A percentile compares a stretch with the other conserved stretches of the same genome.
Conservation (phyloP, 2,329 filamentous ascomycete genomes). For the Colletotrichum lentis region DNA sequence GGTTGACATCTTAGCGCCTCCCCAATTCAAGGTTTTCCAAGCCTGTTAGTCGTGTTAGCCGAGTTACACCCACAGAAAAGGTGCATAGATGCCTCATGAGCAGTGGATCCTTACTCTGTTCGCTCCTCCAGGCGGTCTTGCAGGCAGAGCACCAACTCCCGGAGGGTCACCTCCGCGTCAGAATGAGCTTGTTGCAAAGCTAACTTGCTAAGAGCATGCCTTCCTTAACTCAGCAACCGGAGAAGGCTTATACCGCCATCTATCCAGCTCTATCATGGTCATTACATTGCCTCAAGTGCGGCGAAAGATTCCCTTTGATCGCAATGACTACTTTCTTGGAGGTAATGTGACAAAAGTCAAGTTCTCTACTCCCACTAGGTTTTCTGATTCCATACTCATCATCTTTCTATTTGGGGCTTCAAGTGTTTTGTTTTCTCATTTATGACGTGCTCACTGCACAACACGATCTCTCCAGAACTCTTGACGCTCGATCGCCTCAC, state of each 20-base stretch:
- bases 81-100: background rate
- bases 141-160: slow-evolving; percentile 60
- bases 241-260: background rate
- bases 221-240: background rate
- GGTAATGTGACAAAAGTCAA: too few species aligned
- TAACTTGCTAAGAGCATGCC: background rate
- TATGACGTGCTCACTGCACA: too few species aligned
- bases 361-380: too few species aligned
- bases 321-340: too few species aligned
- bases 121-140: slow-evolving; percentile 63
- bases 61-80: background rate
- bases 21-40: background rate
- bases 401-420: too few species aligned
- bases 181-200: background rate
- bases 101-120: slow-evolving; percentile 64
- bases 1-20: background rate
- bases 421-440: too few species aligned
- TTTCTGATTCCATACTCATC: too few species aligned
- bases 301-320: too few species aligned
- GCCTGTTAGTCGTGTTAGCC: slow-evolving; percentile 59
- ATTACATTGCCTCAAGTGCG: too few species aligned
- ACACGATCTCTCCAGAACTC: too few species aligned
- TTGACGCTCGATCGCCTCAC: too few species aligned
- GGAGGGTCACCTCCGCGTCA: slow-evolving; percentile 24
- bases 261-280: too few species aligned